Percentiles rank a stretch among this genome's conserved stretches.
Conservation (phyloP, 805 yeast species). For the Metschnikowia lachancei region DNA sequence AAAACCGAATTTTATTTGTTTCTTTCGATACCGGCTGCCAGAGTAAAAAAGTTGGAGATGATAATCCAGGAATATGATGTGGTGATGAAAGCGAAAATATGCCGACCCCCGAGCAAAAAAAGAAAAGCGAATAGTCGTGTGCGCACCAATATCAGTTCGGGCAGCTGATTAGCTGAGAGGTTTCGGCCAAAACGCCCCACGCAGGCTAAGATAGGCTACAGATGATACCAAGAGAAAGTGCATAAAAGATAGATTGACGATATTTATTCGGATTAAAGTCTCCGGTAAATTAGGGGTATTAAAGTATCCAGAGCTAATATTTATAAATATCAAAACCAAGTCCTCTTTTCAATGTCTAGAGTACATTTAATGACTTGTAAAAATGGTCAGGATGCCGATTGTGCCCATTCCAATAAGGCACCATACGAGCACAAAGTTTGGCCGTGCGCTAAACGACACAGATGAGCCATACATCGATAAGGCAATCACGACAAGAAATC, state of each 20-base stretch:
- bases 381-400: slow-evolving; percentile 47
- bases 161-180: neutral
- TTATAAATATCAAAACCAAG: no score
- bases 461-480: slow-evolving; percentile 85
- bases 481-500: slow-evolving; percentile 78
- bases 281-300: no score
- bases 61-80: neutral
- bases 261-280: no score
- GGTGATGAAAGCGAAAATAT: neutral
- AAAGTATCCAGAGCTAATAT: no score
- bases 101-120: slow-evolving; percentile 3
- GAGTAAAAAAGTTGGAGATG: neutral
- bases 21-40: neutral
- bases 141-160: neutral
- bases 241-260: neutral
- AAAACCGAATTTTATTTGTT: neutral
- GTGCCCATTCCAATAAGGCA: slow-evolving; percentile 56
- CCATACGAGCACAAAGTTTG: slow-evolving; percentile 58
- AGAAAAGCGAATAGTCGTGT: slow-evolving; percentile 5
- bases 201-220: neutral
- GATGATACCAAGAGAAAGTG: neutral
- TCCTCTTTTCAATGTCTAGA: no score
- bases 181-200: neutral
- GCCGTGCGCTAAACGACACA: slow-evolving; percentile 63
- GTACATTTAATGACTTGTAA: slow-evolving; percentile 7